phyloP scores from a whole-genome alignment of 495 filamentous ascomycete species.

The Neurospora discreta region DNA sequence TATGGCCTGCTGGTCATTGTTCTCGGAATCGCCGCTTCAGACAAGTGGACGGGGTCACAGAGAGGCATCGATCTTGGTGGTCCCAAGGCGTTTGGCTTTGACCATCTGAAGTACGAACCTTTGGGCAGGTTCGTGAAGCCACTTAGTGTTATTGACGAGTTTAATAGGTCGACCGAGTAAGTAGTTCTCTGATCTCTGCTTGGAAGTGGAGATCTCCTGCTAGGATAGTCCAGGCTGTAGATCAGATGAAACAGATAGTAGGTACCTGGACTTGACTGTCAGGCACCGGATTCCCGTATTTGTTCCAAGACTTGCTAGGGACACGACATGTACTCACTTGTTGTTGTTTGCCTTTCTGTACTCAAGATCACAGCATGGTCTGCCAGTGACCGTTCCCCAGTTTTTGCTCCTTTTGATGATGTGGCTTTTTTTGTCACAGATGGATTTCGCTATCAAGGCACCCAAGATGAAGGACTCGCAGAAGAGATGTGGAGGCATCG shows the following conservation, averaged over 20 bases:
- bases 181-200: neutral
- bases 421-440: neutral
- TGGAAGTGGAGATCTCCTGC: neutral
- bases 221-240: neutral
- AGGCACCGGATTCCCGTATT: neutral
- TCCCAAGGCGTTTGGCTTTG: slow-evolving; percentile 39
- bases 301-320: too few species aligned
- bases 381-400: neutral
- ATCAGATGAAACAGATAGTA: neutral
- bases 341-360: neutral
- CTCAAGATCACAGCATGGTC: neutral
- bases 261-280: neutral
- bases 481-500: neutral
- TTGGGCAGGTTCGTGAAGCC: slow-evolving; percentile 39
- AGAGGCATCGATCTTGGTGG: slow-evolving; percentile 42
- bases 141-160: slow-evolving; percentile 44
- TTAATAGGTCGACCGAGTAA: slow-evolving; percentile 6
- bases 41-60: slow-evolving; percentile 42
- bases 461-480: neutral
- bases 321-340: neutral
- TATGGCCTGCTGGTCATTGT: slow-evolving; percentile 49
- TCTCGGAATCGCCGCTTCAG: slow-evolving; percentile 44
- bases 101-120: slow-evolving; percentile 37
- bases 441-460: accelerated
- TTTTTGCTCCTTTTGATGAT: neutral